Percentiles rank a stretch among this genome's conserved stretches.
These are phyloP conservation scores for Schizopora paradoxa DNA, from an alignment of 1,284 basidiomycete genomes.

Conservation along the genomic window DNA sequence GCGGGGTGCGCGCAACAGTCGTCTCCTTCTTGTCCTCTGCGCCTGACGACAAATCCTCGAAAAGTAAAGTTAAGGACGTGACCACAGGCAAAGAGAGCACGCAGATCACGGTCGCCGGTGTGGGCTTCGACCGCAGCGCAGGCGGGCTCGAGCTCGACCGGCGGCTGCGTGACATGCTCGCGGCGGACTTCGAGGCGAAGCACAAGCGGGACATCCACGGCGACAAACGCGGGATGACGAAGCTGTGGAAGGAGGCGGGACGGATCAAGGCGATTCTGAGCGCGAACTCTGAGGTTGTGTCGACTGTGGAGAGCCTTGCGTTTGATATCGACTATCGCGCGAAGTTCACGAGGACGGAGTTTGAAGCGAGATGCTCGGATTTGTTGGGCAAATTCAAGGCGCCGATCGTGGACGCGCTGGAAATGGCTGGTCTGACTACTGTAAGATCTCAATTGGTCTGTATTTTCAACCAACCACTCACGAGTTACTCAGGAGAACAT, in stretches of 20 bases:
- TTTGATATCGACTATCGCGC: conserved; percentile 90
- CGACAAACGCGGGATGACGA: conserved; percentile 87
- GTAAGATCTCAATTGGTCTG: conserved; percentile 31
- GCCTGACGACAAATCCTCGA: conserved; percentile 41
- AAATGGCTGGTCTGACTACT: conserved; percentile 62
- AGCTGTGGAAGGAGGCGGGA: conserved; percentile 89
- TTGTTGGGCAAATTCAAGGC: conserved; percentile 57
- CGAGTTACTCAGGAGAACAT: conserved; percentile 59
- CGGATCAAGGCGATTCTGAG: conserved; percentile 92
- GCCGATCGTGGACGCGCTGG: conserved; percentile 77
- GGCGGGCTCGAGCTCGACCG: conserved; percentile 85
- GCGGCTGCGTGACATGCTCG: conserved; percentile 77
- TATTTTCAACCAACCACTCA: too few species aligned
- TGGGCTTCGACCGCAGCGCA: conserved; percentile 75
- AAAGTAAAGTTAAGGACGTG: conserved; percentile 32
- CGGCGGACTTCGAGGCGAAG: conserved; percentile 70
- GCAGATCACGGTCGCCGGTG: conserved; percentile 70
- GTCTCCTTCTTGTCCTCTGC: conserved; percentile 69
- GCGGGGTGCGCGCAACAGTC: conserved; percentile 82
- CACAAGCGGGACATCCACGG: conserved; percentile 57
- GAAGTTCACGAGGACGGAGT: conserved; percentile 68
- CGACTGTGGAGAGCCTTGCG: conserved; percentile 80
- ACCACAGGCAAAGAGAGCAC: conserved; percentile 54
- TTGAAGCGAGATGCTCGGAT: conserved; percentile 71
- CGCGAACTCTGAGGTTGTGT: conserved; percentile 79